Base-by-base conservation (phyloP, 1,139 yeast species). In the Pichia sp. region DNA sequence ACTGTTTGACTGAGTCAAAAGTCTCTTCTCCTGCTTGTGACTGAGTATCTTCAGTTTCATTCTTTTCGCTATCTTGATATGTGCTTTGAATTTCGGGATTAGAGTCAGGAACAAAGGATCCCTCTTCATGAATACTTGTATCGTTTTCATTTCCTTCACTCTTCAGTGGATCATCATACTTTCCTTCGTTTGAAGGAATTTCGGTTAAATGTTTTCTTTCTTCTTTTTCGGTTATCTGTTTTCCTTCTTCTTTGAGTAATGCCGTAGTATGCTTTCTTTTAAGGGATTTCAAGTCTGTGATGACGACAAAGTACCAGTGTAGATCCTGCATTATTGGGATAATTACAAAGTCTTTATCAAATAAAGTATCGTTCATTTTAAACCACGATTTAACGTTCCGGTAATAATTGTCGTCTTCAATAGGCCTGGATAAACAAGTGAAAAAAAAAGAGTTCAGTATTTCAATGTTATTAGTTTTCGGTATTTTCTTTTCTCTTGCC, bases 221-320 rank as follows among this genome's bases (percentile, higher is more conserved):
- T 13, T 45, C 16, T 23, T 16, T 16, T 2, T 19, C 23, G 3
- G 23, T 19, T 36, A 5, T 10, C 19, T n/a, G n/a, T 6, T 8
- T 8, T 6, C 23, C 42, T 8, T 16, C 41, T 13, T 45, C 15
- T 23, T 16, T 16, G 11, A 10, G 4, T 8, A 8, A 11, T 10
- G 34, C 19, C 19, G 16, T 52, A 23, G 41, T 26, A 40, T 56
- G 54, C 32, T 41, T 50, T 31, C 50, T 56, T 42, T 61, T 64
- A 29, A 79, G 62, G 23, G 63, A 65, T 0, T 80, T 80, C 32
- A 81, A 68, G 54, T 78, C 76, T 11, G 82, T 74, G 6, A 90
- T 79, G 3, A 90, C 78, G 40, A 90, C 85, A 49, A 92, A 84
- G 66, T 85, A 89, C 99, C 99, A 95, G 71, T 95, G 99, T 43